Evolutionary conservation across 2,329 filamentous ascomycete genomes (phyloP), one percentile per base, ranked within the genome.

Genomic region (Diaporthe capsici): DNA sequence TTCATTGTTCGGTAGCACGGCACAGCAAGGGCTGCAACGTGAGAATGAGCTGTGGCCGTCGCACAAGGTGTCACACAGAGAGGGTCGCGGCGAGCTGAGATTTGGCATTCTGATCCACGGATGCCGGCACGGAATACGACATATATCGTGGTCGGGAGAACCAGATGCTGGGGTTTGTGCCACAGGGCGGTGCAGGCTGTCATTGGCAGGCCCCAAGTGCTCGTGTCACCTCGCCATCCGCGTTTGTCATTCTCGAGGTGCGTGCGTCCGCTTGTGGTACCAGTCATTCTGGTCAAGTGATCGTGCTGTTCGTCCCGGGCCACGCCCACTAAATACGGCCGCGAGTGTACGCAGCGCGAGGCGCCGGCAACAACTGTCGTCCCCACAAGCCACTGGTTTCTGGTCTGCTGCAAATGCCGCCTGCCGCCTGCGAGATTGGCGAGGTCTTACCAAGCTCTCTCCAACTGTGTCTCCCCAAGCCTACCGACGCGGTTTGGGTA

Each of bases 361-460:
- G 31, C 6, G 37, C 15, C 44, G 63, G 65, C 49, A 34, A 60
- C 44, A 15, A 49, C 9, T 60, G 53, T 37, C 31, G 31, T 25
- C 28, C 37, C 57, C 51, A 53, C 65, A 58, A 60, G 75, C 49
- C 65, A 71, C 8, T 63, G 71, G 47, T 63, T 68, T 70, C 71
- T 74, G 75, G 58, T 60, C 72, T 74, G 58, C 58, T 71, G 75
- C 63, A 72, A 34, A 71, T 73, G 73, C 73, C 70, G 55, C 37
- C 73, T 73, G 72, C 80, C 76, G 75, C 73, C 78, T 83, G 83
- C 82, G 75, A 84, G 82, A 84, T 84, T 84, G 80, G 83, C 83
- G 83, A 84, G 77, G 81, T 82, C 73, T 80, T 81, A 81, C 80
- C 74, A 80, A 79, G 75, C 71, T 60, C 65, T 51, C 51, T 65